Percentiles rank a stretch among this genome's conserved stretches.
These are phyloP conservation scores for Ramaria rubella DNA, from an alignment of 768 basidiomycete species.

Conservation along the genomic window DNA sequence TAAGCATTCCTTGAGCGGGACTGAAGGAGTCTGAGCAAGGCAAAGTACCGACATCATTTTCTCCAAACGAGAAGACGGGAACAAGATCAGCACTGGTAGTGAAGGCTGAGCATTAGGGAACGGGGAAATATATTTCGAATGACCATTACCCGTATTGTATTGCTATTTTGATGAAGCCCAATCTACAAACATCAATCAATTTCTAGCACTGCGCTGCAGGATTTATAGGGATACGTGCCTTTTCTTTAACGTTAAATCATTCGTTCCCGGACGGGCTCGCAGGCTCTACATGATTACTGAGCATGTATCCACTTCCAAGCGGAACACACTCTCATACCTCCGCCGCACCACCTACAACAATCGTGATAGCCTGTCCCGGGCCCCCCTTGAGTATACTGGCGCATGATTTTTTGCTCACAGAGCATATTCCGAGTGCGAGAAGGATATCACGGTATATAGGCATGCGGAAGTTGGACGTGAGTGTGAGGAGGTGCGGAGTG, in stretches of 20 bases:
- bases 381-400: conserved; percentile 68
- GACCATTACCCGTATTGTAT: conserved; percentile 70
- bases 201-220: background rate
- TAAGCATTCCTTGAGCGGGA: background rate
- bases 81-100: conserved; percentile 82
- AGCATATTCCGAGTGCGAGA: conserved; percentile 81
- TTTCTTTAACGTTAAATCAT: conserved; percentile 73
- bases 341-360: conserved; percentile 94
- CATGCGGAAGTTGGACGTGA: conserved; percentile 82
- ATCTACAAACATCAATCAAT: conserved; percentile 31
- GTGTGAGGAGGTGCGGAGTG: conserved; percentile 85
- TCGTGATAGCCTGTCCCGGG: conserved; percentile 70
- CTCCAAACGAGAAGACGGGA: conserved; percentile 97
- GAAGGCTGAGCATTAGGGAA: conserved; percentile 1
- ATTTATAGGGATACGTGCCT: conserved; percentile 37
- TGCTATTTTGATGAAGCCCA: conserved; percentile 94
- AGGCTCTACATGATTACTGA: conserved; percentile 40
- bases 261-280: conserved; percentile 94
- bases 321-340: conserved; percentile 34
- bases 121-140: background rate
- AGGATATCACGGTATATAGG: conserved; percentile 93
- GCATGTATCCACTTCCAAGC: background rate
- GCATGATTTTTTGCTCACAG: conserved; percentile 87
- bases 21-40: conserved; percentile 8
- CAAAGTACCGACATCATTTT: conserved; percentile 75